Evolutionary conservation across 2,329 filamentous ascomycete genomes (phyloP).

Genomic region (Cordyceps militaris): DNA sequence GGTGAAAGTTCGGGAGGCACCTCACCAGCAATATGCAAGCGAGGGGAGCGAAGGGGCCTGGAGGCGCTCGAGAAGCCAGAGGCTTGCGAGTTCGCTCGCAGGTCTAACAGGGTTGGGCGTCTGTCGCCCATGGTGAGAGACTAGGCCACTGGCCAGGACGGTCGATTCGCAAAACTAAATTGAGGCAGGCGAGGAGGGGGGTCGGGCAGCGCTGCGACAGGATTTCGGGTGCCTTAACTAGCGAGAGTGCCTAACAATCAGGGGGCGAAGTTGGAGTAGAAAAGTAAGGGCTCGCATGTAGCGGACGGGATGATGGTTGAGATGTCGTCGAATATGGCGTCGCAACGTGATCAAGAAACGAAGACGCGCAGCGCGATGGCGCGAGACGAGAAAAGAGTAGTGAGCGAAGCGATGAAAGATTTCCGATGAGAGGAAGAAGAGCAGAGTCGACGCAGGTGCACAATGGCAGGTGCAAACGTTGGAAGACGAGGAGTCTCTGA

Average conservation of each 20-base stretch:
- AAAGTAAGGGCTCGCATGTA: background rate
- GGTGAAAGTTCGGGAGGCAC: conserved; percentile 86
- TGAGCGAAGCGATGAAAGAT: background rate
- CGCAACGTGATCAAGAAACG: background rate
- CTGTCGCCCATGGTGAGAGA: conserved; percentile 18
- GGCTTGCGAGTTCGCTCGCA: conserved; percentile 35
- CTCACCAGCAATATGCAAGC: conserved; percentile 70
- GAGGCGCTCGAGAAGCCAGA: conserved; percentile 8
- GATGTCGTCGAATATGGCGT: background rate
- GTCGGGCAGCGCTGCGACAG: background rate
- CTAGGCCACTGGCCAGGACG: background rate
- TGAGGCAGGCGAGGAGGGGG: background rate
- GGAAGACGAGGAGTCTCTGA: background rate
- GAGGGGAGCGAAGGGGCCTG: conserved; percentile 58
- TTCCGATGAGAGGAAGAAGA: background rate
- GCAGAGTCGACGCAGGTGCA: background rate
- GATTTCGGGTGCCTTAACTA: background rate
- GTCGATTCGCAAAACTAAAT: background rate
- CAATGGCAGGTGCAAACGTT: background rate
- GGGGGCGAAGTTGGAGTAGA: too few species aligned
- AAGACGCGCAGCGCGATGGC: background rate
- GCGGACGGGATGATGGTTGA: background rate
- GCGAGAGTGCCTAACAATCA: background rate
- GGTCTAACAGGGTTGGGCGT: conserved; percentile 52
- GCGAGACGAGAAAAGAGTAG: background rate